Conservation (phyloP, 345 rosid species). For the Gossypium rotundifolium region DNA sequence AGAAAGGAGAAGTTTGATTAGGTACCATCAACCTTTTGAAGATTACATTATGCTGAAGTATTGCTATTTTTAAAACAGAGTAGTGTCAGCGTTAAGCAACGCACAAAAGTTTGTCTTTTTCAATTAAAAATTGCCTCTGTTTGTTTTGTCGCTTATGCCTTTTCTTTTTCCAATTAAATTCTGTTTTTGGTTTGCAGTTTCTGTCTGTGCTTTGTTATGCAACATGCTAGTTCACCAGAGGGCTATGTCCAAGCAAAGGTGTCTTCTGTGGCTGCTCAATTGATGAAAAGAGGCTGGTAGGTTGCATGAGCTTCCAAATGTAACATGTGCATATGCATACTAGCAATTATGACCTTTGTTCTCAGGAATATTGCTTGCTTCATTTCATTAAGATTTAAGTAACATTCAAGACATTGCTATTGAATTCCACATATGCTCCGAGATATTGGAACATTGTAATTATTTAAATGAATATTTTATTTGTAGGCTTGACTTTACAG, state of each 20-base stretch:
- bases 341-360: background rate
- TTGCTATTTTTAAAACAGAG: background rate
- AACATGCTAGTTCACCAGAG: conserved; percentile 73
- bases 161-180: background rate
- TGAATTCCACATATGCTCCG: background rate
- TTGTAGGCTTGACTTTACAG: conserved; percentile 79
- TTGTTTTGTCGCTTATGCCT: background rate
- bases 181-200: conserved; percentile 48
- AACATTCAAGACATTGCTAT: conserved; percentile 1
- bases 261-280: conserved; percentile 92
- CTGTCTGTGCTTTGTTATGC: conserved; percentile 73
- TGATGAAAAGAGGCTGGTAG: conserved; percentile 99
- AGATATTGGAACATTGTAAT: background rate
- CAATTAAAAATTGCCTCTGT: background rate
- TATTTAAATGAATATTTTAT: conserved; percentile 16
- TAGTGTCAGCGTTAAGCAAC: background rate
- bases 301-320: conserved; percentile 9
- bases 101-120: background rate
- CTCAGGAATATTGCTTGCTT: too few relatives aligned
- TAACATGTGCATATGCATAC: background rate
- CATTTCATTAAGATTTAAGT: background rate
- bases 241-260: conserved; percentile 86
- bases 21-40: conserved; percentile 28
- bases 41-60: background rate
- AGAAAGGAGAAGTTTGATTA: conserved; percentile 71